Base-by-base conservation (phyloP, 371 early-diverging fungal genomes). In the Furculomyces boomerangus region DNA sequence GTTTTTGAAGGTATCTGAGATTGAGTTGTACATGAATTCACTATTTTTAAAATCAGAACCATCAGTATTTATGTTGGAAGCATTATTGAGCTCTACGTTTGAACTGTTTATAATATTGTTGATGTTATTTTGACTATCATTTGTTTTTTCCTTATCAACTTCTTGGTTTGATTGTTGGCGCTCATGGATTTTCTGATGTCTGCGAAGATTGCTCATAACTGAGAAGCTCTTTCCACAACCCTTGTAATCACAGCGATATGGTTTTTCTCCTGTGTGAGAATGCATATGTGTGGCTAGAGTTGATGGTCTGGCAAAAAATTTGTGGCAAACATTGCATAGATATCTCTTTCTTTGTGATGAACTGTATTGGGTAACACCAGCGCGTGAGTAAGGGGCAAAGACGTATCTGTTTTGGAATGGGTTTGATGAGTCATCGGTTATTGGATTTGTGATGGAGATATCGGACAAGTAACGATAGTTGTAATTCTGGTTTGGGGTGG, bases 211-310 rank as follows among this genome's bases (percentile, higher is more conserved):
- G 57, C 70, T 70, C 63, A 65, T 65, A 5, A 70, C 70, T 45
- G 77, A 72, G 65, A 80, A 80, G 22, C 65, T 56, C 61, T 77
- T 77, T 8, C 66, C 66, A 53, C 80, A 80, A 28, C 61, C 49
- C 40, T 70, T 59, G 56, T 57, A 69, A 8, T 50, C 54, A 60
- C 80, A 80, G 57, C 63, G 65, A 60, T 62, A 76, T 8, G 80
- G 80, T 57, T 68, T 73, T 60, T 80, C 80, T 51, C 78, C 78
- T 0, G 80, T 80, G 47, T 80, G 80, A 50, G 74, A 75, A 57
- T 74, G 65, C 65, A 74, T 71, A 56, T 80, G 80, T 25, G 69
- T 68, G 2, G 60, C 25, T 2, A 70, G 61, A 10, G 70, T 65
- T 35, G 70, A 69, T 0, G 70, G 70, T 0, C 70, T 57, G 8